Percentiles rank a stretch among this genome's conserved stretches.
Evolutionary conservation across 495 filamentous ascomycete species (phyloP).

Genomic region (Podospora comata): DNA sequence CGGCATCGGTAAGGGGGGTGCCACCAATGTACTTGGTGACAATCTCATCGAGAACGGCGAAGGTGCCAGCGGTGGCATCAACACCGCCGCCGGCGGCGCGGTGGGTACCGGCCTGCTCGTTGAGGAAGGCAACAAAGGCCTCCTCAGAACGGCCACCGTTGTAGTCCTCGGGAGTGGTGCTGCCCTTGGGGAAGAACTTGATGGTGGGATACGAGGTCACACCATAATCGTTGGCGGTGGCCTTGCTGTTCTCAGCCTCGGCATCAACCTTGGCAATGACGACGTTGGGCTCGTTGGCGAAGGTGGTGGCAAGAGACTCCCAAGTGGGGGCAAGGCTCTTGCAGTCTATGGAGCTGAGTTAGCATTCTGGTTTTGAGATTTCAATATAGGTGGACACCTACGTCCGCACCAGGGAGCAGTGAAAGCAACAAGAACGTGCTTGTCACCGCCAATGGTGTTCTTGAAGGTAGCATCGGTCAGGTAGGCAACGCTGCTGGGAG

Average conservation of each 20-base stretch:
- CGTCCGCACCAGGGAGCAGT: slow-evolving; percentile 97
- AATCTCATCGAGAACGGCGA: slow-evolving; percentile 70
- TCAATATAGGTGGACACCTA: slow-evolving; percentile 50
- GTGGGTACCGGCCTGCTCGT: slow-evolving; percentile 85
- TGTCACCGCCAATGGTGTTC: slow-evolving; percentile 72
- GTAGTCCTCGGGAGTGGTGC: slow-evolving; percentile 69
- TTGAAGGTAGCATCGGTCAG: slow-evolving; percentile 79
- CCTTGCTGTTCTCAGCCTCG: slow-evolving; percentile 79
- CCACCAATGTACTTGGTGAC: slow-evolving; percentile 64
- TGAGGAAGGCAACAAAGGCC: slow-evolving; percentile 77
- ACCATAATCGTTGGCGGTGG: slow-evolving; percentile 70
- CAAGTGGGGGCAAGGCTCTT: slow-evolving; percentile 88
- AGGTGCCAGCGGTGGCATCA: slow-evolving; percentile 74
- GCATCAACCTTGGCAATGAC: slow-evolving; percentile 93
- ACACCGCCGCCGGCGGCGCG: slow-evolving; percentile 79
- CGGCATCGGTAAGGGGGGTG: slow-evolving; percentile 53
- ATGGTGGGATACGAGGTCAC: slow-evolving; percentile 90
- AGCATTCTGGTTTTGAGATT: slow-evolving; percentile 21
- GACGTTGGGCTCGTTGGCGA: slow-evolving; percentile 69
- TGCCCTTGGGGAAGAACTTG: slow-evolving; percentile 94
- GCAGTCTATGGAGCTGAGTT: slow-evolving; percentile 68
- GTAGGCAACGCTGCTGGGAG: slow-evolving; percentile 69
- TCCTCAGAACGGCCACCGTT: slow-evolving; percentile 72
- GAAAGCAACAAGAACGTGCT: slow-evolving; percentile 92
- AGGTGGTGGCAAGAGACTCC: slow-evolving; percentile 84